Evolutionary conservation across 805 yeast species (phyloP).

Genomic region (Cyberlindnera maritima): DNA sequence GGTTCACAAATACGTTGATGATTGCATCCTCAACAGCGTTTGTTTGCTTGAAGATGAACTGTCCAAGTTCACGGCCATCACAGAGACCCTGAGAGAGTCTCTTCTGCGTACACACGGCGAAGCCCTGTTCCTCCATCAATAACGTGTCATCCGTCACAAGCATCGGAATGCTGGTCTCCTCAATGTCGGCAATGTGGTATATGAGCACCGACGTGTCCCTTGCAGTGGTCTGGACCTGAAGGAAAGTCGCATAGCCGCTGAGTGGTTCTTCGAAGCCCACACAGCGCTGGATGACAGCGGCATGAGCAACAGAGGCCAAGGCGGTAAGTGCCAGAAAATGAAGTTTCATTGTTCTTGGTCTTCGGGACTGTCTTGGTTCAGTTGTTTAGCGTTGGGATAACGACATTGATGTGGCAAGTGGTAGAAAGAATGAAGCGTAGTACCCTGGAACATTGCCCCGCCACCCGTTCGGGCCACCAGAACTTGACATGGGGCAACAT

Average conservation of each 20-base stretch:
- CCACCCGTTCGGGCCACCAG: not conserved
- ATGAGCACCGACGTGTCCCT: conserved; percentile 12
- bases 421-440: too few species aligned
- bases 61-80: conserved; percentile 9
- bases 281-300: conserved; percentile 10
- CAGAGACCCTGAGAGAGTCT: conserved; percentile 10
- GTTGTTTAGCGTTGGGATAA: too few species aligned
- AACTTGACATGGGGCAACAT: too few species aligned
- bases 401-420: too few species aligned
- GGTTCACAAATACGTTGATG: not conserved
- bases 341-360: conserved; percentile 4
- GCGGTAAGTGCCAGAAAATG: not conserved
- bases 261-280: conserved; percentile 9
- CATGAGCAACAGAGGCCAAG: not conserved
- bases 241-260: not conserved
- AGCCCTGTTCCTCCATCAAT: conserved; percentile 8
- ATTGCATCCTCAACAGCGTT: not conserved
- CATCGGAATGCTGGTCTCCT: conserved; percentile 16
- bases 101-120: conserved; percentile 17
- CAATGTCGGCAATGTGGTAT: conserved; percentile 11
- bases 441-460: too few species aligned
- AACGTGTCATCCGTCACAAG: conserved; percentile 5
- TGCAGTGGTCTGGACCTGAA: not conserved
- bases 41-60: conserved; percentile 10
- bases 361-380: too few species aligned